Base-by-base conservation (phyloP, 2,329 filamentous ascomycete genomes). In the Fusarium irregulare region DNA sequence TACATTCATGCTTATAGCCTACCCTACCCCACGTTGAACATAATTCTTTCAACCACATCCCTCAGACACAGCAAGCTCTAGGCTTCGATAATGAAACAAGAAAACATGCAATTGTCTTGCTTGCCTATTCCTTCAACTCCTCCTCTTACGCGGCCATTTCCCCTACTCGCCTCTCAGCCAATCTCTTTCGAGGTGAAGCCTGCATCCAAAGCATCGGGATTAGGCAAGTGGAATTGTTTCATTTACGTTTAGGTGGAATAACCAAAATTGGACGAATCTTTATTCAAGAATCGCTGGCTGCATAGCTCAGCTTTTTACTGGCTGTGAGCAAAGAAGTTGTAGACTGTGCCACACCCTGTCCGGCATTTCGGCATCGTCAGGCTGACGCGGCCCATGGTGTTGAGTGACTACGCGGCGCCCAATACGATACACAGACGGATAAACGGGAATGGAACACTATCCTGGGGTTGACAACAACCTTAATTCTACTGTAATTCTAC, bases 371-470 rank as follows among this genome's bases (percentile, higher is more conserved):
- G 62, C 68, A 71, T 61, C 50, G 51, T 47, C 40, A 60, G 41
- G 72, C 70, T 74, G 72, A 74, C 72, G 72, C 68, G 72, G 72
- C 72, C 71, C 44, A 60, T 42, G 42, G 45, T 57, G 49, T 46
- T 32, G 25, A 34, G 49, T 41, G 42, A 70, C 67, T 69, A 49
- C 64, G 58, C 70, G 67, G 67, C 59, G 51, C 45, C 55, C 34
- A 58, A 53, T 44, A 23, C 27, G 51, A 62, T 45, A 50, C 46
- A 46, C 34, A 37, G 34, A 41, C 45, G 55, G 57, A 62, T 63
- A 62, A 56, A 41, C 63, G 51, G 47, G 54, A 60, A 71, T 53
- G 46, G 32, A 54, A 50, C 16, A 32, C 32, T 46, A 51, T 40
- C 32, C 27, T 30, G 14, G 37, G 62, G 45, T 53, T 60, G 46